Evolutionary conservation across 2,329 filamentous ascomycete species (phyloP), one percentile per base, ranked within the genome.

Genomic region (Pseudogymnoascus sp.): DNA sequence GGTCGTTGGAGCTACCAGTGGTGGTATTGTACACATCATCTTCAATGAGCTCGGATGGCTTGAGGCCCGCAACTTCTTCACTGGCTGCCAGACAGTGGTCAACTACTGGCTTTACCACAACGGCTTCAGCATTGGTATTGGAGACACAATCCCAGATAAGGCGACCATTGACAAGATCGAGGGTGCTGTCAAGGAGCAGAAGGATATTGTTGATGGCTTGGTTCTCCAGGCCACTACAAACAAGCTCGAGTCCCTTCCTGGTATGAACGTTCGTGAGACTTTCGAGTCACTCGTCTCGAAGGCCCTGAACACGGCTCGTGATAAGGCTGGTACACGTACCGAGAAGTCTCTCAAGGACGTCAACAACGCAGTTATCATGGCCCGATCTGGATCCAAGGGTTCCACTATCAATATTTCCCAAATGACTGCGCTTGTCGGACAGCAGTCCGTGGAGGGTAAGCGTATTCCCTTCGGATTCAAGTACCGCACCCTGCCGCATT

Each of bases 391-490:
- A 70, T 99, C 95, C 68, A 99, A 99, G 80, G 94, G 94, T 73
- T 97, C 94, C 2, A 93, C 91, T 11, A 97, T 99, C 80, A 99
- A 99, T 74, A 97, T 99, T 69, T 97, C 95, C 14, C 94, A 99
- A 76, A 99, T 99, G 94, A 95, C 92, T 64, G 94, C 94, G 25
- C 84, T 97, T 66, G 95, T 99, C 63, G 94, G 95, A 66, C 94
- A 99, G 74, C 95, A 99, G 74, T 96, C 95, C 66, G 91, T 99
- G 7, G 94, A 99, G 77, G 95, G 94, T 70, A 96, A 96, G 77
- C 94, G 94, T 80, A 96, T 99, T 78, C 94, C 94, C 1, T 99
- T 97, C 71, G 94, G 95, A 20, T 99, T 99, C 85, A 97, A 97
- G 74, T 97, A 99, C 74, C 87, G 94, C 59, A 96, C 94, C 0